phyloP scores from a whole-genome alignment of 2,329 filamentous ascomycete species.

The Penicillium sp. region DNA sequence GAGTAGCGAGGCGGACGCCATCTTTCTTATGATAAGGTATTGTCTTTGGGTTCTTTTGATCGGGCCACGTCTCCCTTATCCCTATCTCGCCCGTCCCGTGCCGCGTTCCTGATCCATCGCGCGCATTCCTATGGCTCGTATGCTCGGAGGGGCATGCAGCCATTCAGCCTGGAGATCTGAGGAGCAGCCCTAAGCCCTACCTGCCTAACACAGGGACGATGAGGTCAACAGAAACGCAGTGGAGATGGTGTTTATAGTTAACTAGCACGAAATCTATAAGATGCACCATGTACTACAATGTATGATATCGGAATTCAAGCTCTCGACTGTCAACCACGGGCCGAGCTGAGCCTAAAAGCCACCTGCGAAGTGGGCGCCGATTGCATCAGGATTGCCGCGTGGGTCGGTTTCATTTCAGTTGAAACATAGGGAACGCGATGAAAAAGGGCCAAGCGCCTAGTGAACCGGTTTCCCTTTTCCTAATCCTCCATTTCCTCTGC shows the following conservation, averaged over 20 bases:
- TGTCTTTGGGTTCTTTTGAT: no score
- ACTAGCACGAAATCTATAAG: no score
- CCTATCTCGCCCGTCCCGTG: not conserved
- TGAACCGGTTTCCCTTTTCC: not conserved
- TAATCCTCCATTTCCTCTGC: not conserved
- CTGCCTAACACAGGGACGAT: slow-evolving; percentile 1
- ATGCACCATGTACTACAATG: no score
- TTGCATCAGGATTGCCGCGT: slow-evolving; percentile 17
- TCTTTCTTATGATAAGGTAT: not conserved
- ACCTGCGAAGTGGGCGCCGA: slow-evolving; percentile 7
- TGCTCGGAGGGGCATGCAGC: no score
- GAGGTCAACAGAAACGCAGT: no score
- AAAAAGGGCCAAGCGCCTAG: not conserved
- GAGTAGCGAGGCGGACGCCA: slow-evolving; percentile 3
- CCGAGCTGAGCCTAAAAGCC: not conserved
- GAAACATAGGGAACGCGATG: not conserved
- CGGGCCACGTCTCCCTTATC: no score
- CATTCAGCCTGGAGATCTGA: no score
- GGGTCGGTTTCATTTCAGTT: slow-evolving; percentile 19
- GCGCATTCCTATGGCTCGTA: slow-evolving; percentile 11
- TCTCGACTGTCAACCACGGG: no score
- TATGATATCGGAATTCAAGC: no score
- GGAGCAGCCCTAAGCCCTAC: slow-evolving; percentile 30
- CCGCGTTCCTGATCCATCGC: slow-evolving; percentile 16
- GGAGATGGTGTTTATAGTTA: no score